Conservation (phyloP, 1,284 basidiomycete species). For the Inonotus obliquus region DNA sequence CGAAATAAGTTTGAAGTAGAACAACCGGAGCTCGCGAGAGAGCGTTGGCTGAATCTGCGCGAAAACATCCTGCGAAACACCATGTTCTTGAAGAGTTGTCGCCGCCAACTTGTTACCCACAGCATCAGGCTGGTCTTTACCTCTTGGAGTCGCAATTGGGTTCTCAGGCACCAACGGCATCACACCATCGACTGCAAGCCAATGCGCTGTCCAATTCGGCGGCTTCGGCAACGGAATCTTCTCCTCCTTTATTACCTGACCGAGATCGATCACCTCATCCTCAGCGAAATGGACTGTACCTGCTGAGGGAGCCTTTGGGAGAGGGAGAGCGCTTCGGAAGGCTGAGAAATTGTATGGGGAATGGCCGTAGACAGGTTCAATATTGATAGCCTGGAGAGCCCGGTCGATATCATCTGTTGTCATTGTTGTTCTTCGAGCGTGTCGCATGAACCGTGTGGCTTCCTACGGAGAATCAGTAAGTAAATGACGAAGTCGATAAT, state of each 20-base stretch:
- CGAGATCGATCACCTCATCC: slow-evolving; percentile 97
- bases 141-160: slow-evolving; percentile 70
- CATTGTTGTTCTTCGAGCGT: slow-evolving; percentile 83
- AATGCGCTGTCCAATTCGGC: slow-evolving; percentile 86
- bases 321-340: slow-evolving; percentile 71
- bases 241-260: slow-evolving; percentile 80
- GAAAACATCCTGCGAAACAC: slow-evolving; percentile 25
- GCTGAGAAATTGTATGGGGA: slow-evolving; percentile 62
- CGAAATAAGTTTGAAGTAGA: slow-evolving; percentile 89
- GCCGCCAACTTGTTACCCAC: slow-evolving; percentile 25
- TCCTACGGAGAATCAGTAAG: too few relatives aligned
- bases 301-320: slow-evolving; percentile 51
- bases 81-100: not conserved
- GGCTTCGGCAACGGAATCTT: slow-evolving; percentile 75
- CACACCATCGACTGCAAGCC: slow-evolving; percentile 97
- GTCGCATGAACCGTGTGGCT: slow-evolving; percentile 95
- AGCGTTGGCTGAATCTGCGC: slow-evolving; percentile 39
- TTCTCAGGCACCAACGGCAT: slow-evolving; percentile 97
- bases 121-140: slow-evolving; percentile 39
- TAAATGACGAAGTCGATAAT: too few relatives aligned
- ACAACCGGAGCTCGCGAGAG: slow-evolving; percentile 91
- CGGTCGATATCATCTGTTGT: slow-evolving; percentile 90
- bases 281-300: slow-evolving; percentile 87
- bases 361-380: slow-evolving; percentile 88
- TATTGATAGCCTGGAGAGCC: slow-evolving; percentile 89